Base-by-base conservation (phyloP, 176 grass and related monocot genomes). In the Rhynchospora breviuscula region DNA sequence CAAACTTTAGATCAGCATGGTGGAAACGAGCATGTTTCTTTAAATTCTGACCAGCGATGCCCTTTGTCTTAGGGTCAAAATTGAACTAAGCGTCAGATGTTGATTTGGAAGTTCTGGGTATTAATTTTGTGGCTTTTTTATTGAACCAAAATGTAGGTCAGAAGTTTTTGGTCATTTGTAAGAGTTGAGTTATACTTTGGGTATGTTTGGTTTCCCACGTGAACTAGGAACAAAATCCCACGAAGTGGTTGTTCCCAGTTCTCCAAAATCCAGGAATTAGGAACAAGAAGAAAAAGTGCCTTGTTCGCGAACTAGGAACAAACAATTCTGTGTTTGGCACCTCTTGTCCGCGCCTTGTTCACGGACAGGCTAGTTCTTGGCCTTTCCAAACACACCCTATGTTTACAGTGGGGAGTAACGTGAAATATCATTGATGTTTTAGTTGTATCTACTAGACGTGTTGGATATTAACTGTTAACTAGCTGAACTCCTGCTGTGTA, bases 361-460 rank as follows among this genome's bases (percentile, higher is more conserved):
- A n/a, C n/a, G n/a, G n/a, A n/a, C n/a, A n/a, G n/a, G n/a, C n/a
- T n/a, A n/a, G n/a, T n/a, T n/a, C n/a, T n/a, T n/a, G n/a, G n/a
- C n/a, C n/a, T n/a, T n/a, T n/a, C n/a, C n/a, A n/a, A n/a, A n/a
- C n/a, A n/a, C n/a, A n/a, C n/a, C n/a, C n/a, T 19, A 25, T 49
- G 6, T 57, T 77, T 29, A 56, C 22, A 78, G 49, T 3, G 11
- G 46, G 46, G 72, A 45, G 54, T 46, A 15, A 54, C 48, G 17
- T 54, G 72, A 31, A 76, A 77, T 21, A 57, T 56, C 73, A n/a
- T 78, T 33, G 73, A 78, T 13, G 10, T 5, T 78, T 78, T 31
- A 52, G 10, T 52, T 52, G 49, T 5, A 52, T 52, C 49, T 52
- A 33, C 51, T 57, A 56, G 73, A 77, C 29, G 48, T 77, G 48